Evolutionary conservation across 192 early-diverging fungal species (phyloP), one percentile per base, ranked within the genome.

Genomic region (Diversispora epigaea): DNA sequence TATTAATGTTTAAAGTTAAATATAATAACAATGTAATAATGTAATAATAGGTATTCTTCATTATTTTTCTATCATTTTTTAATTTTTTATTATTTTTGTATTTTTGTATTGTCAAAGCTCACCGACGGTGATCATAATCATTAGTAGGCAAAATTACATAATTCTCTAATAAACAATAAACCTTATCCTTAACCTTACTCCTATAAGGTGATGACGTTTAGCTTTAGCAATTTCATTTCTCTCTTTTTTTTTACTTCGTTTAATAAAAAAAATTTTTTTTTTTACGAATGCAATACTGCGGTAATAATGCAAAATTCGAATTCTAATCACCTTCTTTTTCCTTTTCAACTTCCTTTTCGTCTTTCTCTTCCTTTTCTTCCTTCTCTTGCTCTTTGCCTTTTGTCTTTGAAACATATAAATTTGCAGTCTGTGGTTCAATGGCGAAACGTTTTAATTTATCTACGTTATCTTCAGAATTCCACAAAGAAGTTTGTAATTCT

Each of bases 331-430:
- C 9, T 77, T 73, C 46, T 84, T 85, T 41, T 85, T 89, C 19
- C 83, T 83, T 77, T 94, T 93, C 79, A 91, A 94, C 60, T 91
- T 86, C 89, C 14, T 32, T 32, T 32, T 32, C n/a, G n/a, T n/a
- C 25, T 32, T 32, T 32, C 25, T 32, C 25, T 32, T 32, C 25
- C 25, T 32, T 32, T 2, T 32, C 9, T 77, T 73, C 46, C 84
- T 85, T 41, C 85, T 89, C 19, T 83, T 83, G 77, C 94, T 93
- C 79, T 91, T 94, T 60, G 91, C 86, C 89, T 15, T 82, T 83
- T 77, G 94, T 93, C 79, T 93, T 95, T 57, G 92, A 79, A 58
- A 95, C 86, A 79, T 93, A 94, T 21, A 95, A 79, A 3, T 89
- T 93, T 4, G 89, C 89, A 0, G 86, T 77, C 49, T 86, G 85